Evolutionary conservation across 148 eudicot species (phyloP), one percentile per base, ranked within the genome.

Genomic region (Amaranthus palmeri): DNA sequence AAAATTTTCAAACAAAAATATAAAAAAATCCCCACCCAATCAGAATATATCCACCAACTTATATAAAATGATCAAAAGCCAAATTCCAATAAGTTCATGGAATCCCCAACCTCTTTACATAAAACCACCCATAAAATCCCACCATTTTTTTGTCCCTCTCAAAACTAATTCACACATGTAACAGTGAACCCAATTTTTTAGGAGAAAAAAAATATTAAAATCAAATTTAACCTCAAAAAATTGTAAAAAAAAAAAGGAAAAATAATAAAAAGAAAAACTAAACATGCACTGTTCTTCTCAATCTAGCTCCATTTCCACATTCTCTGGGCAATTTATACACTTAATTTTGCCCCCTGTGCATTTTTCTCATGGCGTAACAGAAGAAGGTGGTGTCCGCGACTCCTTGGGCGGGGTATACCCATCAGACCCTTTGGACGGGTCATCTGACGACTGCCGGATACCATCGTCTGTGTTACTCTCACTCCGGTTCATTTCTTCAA

Each of bases 361-460:
- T 8, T 9, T 60, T 17, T 70, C 45, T 78, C 84, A 93, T 15
- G 98, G 95, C 18, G 96, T 93, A 59, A 79, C 65, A 14, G 84
- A 80, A 10, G 82, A 83, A 49, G 90, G 93, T 17, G 96, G 88
- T 15, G 85, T 82, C 79, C 95, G 83, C 15, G 83, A 74, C 70
- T 83, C 90, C 70, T 40, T 69, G 0, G 96, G 96, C 9, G 97
- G 97, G 0, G 98, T 91, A 0, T 91, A 93, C 51, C 93, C 86
- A 54, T 85, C 92, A 0, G 96, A 96, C 25, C 96, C 96, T 68
- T 87, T 89, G 2, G 90, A 87, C 3, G 96, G 92, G 59, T 93
- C 98, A 71, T 93, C 98, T 0, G 98, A 93, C 7, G 96, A 87
- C 71, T 80, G 97, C 5, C 91, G 78, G 60, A 88, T 67, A n/a